Conservation (phyloP, 1,284 basidiomycete species). For the Naganishia sp. region DNA sequence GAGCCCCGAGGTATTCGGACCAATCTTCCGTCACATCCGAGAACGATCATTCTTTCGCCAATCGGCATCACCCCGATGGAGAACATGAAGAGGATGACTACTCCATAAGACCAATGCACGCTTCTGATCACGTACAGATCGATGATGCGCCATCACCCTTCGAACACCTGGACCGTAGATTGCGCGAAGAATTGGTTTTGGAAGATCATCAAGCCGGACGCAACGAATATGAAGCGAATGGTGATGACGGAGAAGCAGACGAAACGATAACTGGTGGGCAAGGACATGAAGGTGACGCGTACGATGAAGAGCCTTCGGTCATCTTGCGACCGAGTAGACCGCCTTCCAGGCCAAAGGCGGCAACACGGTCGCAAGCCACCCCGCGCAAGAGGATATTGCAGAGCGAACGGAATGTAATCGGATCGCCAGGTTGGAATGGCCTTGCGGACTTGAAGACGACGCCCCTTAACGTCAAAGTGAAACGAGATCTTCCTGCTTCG, state of each 20-base stretch:
- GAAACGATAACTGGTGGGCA: conserved; percentile 12
- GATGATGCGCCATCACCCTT: conserved; percentile 50
- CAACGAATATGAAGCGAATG: not conserved
- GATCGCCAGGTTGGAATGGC: conserved; percentile 68
- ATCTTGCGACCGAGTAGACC: conserved; percentile 25
- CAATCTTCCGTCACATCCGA: conserved; percentile 15
- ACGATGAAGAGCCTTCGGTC: conserved; percentile 33
- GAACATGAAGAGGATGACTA: conserved; percentile 4
- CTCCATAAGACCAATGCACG: conserved; percentile 17
- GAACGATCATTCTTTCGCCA: conserved; percentile 8
- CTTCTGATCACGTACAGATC: conserved; percentile 14
- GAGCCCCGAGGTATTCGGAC: conserved; percentile 18
- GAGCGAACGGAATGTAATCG: conserved; percentile 52
- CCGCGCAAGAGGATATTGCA: not conserved
- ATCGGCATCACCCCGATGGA: not conserved
- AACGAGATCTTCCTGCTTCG: conserved; percentile 20
- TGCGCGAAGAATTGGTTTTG: conserved; percentile 60
- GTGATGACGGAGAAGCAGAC: conserved; percentile 6
- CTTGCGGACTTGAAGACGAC: conserved; percentile 71
- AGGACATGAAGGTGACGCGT: conserved; percentile 17
- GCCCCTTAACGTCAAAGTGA: conserved; percentile 56
- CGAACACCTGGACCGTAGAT: conserved; percentile 67
- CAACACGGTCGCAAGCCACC: conserved; percentile 29
- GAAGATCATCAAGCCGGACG: conserved; percentile 15
- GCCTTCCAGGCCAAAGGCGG: not conserved